Evolutionary conservation across 306 rosid genomes (phyloP), one percentile per base, ranked within the genome.

Genomic region (Nissolia schottii): DNA sequence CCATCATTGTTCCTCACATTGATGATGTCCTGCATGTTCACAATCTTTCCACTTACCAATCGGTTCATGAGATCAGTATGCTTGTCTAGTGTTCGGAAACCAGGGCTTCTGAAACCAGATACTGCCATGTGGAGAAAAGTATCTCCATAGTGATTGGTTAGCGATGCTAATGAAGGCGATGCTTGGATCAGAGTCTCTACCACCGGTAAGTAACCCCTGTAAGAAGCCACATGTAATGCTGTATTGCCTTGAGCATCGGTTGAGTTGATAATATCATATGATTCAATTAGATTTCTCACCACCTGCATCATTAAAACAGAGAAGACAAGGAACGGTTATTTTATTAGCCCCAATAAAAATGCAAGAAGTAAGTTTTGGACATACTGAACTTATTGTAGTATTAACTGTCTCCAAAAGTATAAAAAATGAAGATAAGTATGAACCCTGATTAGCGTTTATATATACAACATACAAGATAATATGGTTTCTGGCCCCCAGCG

Each of bases 41-140:
- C 80, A 29, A 83, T 79, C 63, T 81, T 59, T 11, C 81, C 84
- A 45, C 75, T 53, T 38, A 79, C 51, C 29, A 89, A 45, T 49
- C 70, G 79, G 64, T 85, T 80, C 86, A 89, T 84, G 74, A 91
- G 89, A 69, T 85, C 96, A n/a, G 76, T 73, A 74, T 87, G 99
- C 79, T 79, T 81, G 80, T 94, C 97, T 46, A 94, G 35, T 81
- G 88, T 85, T 65, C 85, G 76, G 67, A 94, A 94, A 31, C 96
- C 95, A 4, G 93, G 95, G 67, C 93, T 87, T 74, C 85, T 79
- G 85, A 91, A 94, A 79, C 99, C 99, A 73, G 89, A 83, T 70
- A 89, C 93, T 35, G 96, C 90, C 90, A 84, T 83, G 73, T 89
- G 99, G 62, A 91, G 93, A 81, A 91, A 85, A 34, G 97, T 91